phyloP scores from a whole-genome alignment of 129 eudicot species.

The Rutidosis leptorrhynchoides region DNA sequence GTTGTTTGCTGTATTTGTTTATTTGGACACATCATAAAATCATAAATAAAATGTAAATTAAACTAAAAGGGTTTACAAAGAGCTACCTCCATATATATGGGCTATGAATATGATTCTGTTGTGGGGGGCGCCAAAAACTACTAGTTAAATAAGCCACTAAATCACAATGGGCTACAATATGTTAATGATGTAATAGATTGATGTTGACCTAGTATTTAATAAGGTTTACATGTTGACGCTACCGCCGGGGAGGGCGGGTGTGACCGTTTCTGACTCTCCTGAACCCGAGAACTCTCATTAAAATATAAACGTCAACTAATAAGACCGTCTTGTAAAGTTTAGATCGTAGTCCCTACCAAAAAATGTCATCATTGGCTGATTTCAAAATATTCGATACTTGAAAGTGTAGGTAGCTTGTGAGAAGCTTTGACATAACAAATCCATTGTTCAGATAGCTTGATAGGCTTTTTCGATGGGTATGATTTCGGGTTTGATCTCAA shows the following conservation, averaged over 20 bases:
- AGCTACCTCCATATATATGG: neutral
- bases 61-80: neutral
- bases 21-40: neutral
- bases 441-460: neutral
- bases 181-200: too few relatives aligned
- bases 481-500: neutral
- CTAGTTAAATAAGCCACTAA: neutral
- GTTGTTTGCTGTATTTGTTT: conserved; percentile 21
- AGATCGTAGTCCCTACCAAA: neutral
- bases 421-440: neutral
- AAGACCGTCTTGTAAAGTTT: too few relatives aligned
- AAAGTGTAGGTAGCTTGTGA: neutral
- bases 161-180: too few relatives aligned
- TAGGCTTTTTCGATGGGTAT: neutral
- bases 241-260: too few relatives aligned
- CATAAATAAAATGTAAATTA: neutral
- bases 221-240: too few relatives aligned
- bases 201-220: too few relatives aligned
- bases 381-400: neutral
- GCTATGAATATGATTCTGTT: neutral
- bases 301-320: too few relatives aligned
- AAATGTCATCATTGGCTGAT: neutral
- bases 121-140: neutral
- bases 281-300: too few relatives aligned
- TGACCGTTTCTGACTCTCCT: too few relatives aligned